phyloP scores from a whole-genome alignment of 768 basidiomycete species.

The Kwoniella pini region DNA sequence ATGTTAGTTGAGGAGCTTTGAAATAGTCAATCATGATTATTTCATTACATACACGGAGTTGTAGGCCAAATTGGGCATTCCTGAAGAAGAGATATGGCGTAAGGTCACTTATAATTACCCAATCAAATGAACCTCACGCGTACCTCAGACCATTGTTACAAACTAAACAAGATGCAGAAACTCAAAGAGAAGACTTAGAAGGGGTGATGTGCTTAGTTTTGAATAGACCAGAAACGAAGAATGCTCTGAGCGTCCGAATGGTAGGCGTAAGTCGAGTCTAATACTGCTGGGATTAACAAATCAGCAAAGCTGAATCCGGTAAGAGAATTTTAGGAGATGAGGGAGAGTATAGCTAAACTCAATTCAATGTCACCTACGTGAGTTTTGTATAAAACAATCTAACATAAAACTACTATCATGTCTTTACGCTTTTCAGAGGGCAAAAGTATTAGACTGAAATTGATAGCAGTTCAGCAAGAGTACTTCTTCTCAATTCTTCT shows the following conservation, averaged over 20 bases:
- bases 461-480: slow-evolving; percentile 62
- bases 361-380: slow-evolving; percentile 55
- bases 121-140: slow-evolving; percentile 30
- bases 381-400: background rate
- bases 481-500: slow-evolving; percentile 79
- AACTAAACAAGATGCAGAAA: slow-evolving; percentile 33
- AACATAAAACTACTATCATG: background rate
- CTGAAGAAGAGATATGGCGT: too few species aligned
- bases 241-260: slow-evolving; percentile 77
- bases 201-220: slow-evolving; percentile 75
- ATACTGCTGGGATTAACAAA: background rate
- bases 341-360: slow-evolving; percentile 67
- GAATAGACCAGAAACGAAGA: slow-evolving; percentile 78
- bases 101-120: background rate
- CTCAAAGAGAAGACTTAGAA: slow-evolving; percentile 51
- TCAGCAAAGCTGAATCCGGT: slow-evolving; percentile 8
- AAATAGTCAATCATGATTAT: too few species aligned
- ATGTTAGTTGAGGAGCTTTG: too few species aligned
- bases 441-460: background rate
- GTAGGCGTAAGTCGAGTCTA: slow-evolving; percentile 61
- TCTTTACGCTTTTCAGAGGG: too few species aligned
- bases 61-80: too few species aligned
- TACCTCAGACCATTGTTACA: slow-evolving; percentile 30
- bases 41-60: too few species aligned
- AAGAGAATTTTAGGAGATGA: slow-evolving; percentile 64